Base-by-base conservation (phyloP, 2,329 filamentous ascomycete genomes). In the Davidsoniella eucalypti region DNA sequence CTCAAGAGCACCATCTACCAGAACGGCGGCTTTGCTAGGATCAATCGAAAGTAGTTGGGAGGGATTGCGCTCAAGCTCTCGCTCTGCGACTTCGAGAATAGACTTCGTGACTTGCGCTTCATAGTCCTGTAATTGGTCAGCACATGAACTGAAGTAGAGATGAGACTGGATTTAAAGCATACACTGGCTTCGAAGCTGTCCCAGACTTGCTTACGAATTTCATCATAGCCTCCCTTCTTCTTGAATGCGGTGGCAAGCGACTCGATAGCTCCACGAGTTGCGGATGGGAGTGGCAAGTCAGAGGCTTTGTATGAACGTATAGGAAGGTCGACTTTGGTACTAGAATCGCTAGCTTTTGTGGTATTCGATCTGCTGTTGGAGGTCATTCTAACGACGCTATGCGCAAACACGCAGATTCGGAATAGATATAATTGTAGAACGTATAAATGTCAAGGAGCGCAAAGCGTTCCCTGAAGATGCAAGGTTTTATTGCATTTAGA, bases 151-250 rank as follows among this genome's bases (percentile, higher is more conserved):
- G 26, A 37, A 9, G 50, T 40, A 37, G 7, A 10, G 37, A 25
- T 33, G 29, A 33, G 12, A 33, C 29, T 33, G 16, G 10, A 36
- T 8, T 21, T 42, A 16, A 9, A 39, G 36, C 73, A 52, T 72
- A 86, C 82, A 57, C 78, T 80, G 26, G 75, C 73, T 59, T 80
- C 77, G 57, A 86, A 85, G 52, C 84, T 79, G 43, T 83, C 76
- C 75, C 84, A 87, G 9, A 85, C 72, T 58, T 84, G 75, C 61
- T 87, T 88, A 54, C 84, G 78, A 55, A 88, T 75, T 12, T 73
- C 69, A 64, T 92, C 85, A 60, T 88, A 92, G 52, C 83, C 82
- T 54, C 85, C 85, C 64, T 86, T 87, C 67, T 88, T 90, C 65
- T 88, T 88, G 67, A 88, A 90, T 9, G 75, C 81, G 60, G 85